Evolutionary conservation across 371 early-diverging fungal species (phyloP).

Genomic region (Cokeromyces recurvatus): DNA sequence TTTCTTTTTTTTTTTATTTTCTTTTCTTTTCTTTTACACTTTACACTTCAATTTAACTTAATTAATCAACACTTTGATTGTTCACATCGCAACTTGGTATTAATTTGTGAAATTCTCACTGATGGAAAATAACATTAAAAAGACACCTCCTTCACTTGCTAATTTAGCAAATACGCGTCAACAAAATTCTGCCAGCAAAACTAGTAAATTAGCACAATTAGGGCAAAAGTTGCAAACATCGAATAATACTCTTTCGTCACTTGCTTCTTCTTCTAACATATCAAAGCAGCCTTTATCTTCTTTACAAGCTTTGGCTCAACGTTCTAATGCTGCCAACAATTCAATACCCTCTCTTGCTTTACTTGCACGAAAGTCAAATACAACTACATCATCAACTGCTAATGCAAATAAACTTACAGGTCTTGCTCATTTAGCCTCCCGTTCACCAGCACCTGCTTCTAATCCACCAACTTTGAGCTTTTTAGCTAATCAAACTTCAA

Average conservation of each 20-base stretch:
- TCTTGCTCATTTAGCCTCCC: conserved; percentile 7
- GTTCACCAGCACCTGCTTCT: background rate
- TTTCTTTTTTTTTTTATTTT: background rate
- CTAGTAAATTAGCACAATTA: conserved; percentile 9
- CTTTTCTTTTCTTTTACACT: background rate
- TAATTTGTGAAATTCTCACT: too few species aligned
- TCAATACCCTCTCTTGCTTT: conserved; percentile 23
- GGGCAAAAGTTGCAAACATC: conserved; percentile 19
- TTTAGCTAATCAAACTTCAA: background rate
- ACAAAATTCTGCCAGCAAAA: background rate
- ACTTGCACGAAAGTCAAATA: conserved; percentile 24
- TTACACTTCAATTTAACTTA: too few species aligned
- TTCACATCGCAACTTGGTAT: too few species aligned
- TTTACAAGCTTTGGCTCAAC: conserved; percentile 25
- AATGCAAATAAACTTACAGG: background rate
- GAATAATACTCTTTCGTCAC: conserved; percentile 2
- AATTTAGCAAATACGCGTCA: conserved; percentile 13
- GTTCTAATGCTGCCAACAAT: conserved; percentile 10
- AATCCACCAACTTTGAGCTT: background rate
- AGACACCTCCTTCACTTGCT: conserved; percentile 9
- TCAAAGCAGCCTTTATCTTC: conserved; percentile 15
- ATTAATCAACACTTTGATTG: too few species aligned
- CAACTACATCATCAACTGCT: conserved; percentile 3
- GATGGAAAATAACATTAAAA: conserved; percentile 1
- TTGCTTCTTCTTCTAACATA: conserved; percentile 3